Conservation (phyloP, 805 yeast genomes). For the Ogataea methanolica region DNA sequence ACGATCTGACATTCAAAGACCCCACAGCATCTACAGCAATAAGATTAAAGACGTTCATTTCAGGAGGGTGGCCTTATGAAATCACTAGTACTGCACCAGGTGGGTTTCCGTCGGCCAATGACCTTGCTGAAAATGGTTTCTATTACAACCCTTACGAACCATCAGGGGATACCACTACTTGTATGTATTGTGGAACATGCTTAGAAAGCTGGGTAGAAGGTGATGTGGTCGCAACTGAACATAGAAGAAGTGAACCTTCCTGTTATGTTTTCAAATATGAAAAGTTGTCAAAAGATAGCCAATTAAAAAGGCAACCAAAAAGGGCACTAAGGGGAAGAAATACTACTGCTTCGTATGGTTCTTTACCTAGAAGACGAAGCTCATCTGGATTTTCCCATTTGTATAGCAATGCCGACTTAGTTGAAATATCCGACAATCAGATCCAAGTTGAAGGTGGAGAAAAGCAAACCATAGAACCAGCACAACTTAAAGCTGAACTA, state of each 20-base stretch:
- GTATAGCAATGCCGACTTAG: background rate
- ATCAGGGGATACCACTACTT: constrained; percentile 52
- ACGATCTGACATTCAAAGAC: constrained; percentile 27
- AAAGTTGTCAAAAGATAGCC: background rate
- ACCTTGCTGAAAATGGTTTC: constrained; percentile 61
- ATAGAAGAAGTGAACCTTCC: constrained; percentile 36
- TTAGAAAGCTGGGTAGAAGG: constrained; percentile 67
- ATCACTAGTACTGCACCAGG: constrained; percentile 10
- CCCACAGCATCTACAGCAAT: constrained; percentile 32
- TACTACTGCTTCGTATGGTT: constrained; percentile 1
- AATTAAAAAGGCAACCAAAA: constrained; percentile 5
- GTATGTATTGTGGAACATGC: constrained; percentile 60
- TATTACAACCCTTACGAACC: constrained; percentile 45
- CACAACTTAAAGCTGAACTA: too few relatives aligned
- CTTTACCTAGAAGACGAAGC: constrained; percentile 1
- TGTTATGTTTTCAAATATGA: constrained; percentile 35
- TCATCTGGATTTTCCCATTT: background rate
- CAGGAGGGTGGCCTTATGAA: constrained; percentile 42
- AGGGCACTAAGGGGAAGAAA: constrained; percentile 25
- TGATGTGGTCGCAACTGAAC: constrained; percentile 63
- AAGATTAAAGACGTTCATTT: constrained; percentile 37
- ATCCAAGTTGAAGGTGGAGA: background rate
- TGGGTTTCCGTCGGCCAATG: constrained; percentile 35
- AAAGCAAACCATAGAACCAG: too few relatives aligned
- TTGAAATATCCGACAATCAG: constrained; percentile 8